Evolutionary conservation across 306 rosid genomes (phyloP), one percentile per base, ranked within the genome.

Genomic region (Begonia loranthoides): DNA sequence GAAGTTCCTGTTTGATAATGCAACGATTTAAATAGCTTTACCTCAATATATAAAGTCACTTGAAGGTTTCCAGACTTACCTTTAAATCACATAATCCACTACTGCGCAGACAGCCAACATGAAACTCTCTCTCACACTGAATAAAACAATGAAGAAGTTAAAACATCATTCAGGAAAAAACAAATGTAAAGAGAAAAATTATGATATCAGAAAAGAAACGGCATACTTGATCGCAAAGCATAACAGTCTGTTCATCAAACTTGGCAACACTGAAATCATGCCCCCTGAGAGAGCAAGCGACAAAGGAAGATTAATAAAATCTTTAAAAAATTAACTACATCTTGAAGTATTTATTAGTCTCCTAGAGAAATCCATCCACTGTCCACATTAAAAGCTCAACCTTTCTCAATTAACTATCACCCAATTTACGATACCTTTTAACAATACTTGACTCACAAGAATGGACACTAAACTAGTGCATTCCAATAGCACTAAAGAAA

Each of bases 101-200:
- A 38, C 74, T 67, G 47, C 94, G 82, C 79, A 92, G 69, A 74
- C 99, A 92, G 46, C 96, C 99, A 5, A 92, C 99, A 52, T 92
- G 99, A 54, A 78, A 92, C 82, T 92, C 99, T 80, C 80, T 92
- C 73, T 92, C 99, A 66, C 99, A 92, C 99, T 92, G 66, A 51
- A 66, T 47, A 73, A 54, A 34, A 79, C 70, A 13, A 62, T 49
- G 13, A 44, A 45, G 40, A 17, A 59, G 64, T 52, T 53, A n/a
- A 60, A 36, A 46, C 33, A 41, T 41, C 41, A 41, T 45, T 34
- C 50, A 43, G 52, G 57, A 53, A 38, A 50, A 15, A 50, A 38
- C 10, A 21, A 7, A 14, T 15, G 34, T 10, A 41, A 19, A 17
- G 46, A 51, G 8, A 38, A 19, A 13, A 51, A 17, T 17, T 56